Evolutionary conservation across 1,284 basidiomycete genomes (phyloP).

Genomic region (Papiliotrema fonsecae): DNA sequence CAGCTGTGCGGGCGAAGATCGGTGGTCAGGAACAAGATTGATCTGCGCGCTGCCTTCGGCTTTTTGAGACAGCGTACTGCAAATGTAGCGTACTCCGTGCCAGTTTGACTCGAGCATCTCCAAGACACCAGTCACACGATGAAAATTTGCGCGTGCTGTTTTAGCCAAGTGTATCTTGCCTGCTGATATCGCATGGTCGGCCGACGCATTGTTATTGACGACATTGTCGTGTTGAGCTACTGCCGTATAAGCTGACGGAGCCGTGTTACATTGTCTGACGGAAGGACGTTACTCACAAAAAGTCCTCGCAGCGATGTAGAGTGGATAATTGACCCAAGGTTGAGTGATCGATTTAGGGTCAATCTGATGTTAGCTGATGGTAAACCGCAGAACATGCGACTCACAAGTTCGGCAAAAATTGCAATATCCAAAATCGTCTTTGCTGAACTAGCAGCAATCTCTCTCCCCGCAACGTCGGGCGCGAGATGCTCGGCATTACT

Average conservation of each 20-base stretch:
- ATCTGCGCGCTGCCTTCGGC: conserved; percentile 4
- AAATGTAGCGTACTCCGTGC: conserved; percentile 19
- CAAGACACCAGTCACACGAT: conserved; percentile 12
- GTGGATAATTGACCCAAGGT: conserved; percentile 20
- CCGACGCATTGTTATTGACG: not conserved
- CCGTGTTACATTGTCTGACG: not conserved
- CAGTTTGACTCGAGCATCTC: conserved; percentile 11
- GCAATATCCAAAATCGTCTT: conserved; percentile 22
- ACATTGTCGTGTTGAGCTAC: conserved; percentile 1
- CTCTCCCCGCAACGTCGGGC: conserved; percentile 4
- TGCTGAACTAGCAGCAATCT: conserved; percentile 17
- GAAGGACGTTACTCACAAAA: conserved; percentile 25
- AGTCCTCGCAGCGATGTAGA: conserved; percentile 15
- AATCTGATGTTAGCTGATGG: conserved; percentile 5
- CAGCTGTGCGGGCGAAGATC: too few species aligned
- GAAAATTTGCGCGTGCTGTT: conserved; percentile 14
- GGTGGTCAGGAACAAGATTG: not conserved
- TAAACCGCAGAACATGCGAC: not conserved
- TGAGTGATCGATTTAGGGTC: conserved; percentile 16
- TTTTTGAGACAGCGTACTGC: conserved; percentile 14
- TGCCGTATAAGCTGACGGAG: not conserved
- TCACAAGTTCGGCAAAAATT: conserved; percentile 16
- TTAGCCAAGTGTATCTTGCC: conserved; percentile 9
- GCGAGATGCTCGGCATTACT: too few species aligned
- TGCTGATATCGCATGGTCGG: not conserved